These are phyloP conservation scores for Sorghum bicolor DNA, from an alignment of 176 grass and related monocot species.

Conservation along the genomic window DNA sequence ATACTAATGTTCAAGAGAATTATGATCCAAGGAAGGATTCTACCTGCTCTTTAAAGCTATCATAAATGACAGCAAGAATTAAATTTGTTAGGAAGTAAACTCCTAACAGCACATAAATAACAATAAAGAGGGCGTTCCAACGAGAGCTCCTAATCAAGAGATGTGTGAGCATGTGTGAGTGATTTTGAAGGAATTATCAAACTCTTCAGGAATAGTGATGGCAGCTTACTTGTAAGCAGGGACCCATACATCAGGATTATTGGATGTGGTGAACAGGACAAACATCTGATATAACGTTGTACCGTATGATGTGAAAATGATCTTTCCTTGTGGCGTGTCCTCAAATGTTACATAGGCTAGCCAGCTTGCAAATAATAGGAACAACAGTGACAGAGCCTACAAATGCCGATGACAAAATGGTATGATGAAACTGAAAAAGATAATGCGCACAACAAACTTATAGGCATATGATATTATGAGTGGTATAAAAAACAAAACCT, in stretches of 20 bases:
- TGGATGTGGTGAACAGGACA: constrained; percentile 96
- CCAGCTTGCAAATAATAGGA: constrained; percentile 96
- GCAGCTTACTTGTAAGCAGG: constrained; percentile 94
- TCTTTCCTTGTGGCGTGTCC: constrained; percentile 83
- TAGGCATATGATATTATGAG: neutral
- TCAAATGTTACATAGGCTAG: constrained; percentile 96
- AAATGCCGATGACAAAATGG: constrained; percentile 15
- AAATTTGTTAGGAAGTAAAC: constrained; percentile 99
- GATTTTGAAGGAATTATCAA: constrained; percentile 32
- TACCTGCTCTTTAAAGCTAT: constrained; percentile 98
- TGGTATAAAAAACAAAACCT: constrained; percentile 30
- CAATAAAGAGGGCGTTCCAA: constrained; percentile 84
- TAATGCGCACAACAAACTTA: neutral
- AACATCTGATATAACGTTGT: constrained; percentile 96
- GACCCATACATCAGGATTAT: constrained; percentile 98
- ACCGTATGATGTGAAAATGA: constrained; percentile 69
- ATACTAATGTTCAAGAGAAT: constrained; percentile 18
- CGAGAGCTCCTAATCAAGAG: constrained; percentile 81
- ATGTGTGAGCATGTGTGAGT: constrained; percentile 19
- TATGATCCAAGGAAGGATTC: neutral
- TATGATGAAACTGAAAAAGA: constrained; percentile 11
- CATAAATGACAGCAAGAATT: constrained; percentile 98
- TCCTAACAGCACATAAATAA: constrained; percentile 86
- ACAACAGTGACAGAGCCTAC: constrained; percentile 82
- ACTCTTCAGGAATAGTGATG: constrained; percentile 28